phyloP scores from a whole-genome alignment of 2,329 filamentous ascomycete species.

The Intubia oerlemansii region DNA sequence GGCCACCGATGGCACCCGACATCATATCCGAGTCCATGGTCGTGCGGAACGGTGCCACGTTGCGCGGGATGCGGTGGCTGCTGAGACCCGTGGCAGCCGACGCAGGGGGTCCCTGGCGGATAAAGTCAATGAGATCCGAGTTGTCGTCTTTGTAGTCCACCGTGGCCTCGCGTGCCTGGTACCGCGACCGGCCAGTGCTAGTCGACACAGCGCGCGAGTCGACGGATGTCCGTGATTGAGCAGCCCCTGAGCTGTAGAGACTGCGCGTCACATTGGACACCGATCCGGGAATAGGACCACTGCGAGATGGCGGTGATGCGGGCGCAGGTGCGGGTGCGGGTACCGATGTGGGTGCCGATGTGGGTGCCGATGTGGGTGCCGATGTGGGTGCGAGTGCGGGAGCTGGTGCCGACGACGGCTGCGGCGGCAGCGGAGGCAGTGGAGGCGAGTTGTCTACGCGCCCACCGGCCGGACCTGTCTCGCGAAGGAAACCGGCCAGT shows the following conservation, averaged over 20 bases:
- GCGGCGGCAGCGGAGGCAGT: too few species aligned
- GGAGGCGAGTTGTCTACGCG: too few species aligned
- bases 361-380: background rate
- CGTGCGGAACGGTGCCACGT: conserved; percentile 65
- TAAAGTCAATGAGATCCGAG: conserved; percentile 86
- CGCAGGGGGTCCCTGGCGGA: conserved; percentile 61
- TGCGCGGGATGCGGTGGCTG: conserved; percentile 54
- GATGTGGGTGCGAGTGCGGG: background rate
- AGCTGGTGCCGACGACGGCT: too few species aligned
- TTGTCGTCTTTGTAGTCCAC: conserved; percentile 43
- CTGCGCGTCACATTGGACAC: conserved; percentile 12
- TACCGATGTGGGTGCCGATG: too few species aligned
- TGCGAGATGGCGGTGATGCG: too few species aligned
- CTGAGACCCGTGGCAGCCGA: conserved; percentile 15
- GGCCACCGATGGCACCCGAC: conserved; percentile 28
- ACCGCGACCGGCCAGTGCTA: conserved; percentile 21
- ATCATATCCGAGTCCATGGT: conserved; percentile 77
- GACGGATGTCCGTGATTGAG: conserved; percentile 17
- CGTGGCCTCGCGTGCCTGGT: conserved; percentile 51
- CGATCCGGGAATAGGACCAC: conserved; percentile 6
- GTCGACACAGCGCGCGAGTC: conserved; percentile 18
- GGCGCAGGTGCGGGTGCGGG: too few species aligned
- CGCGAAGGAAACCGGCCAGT: conserved; percentile 76
- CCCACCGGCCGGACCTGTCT: conserved; percentile 46
- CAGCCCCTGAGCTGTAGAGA: conserved; percentile 10